Evolutionary conservation across 768 basidiomycete species (phyloP).

Genomic region (Tricholoma hemisulphureum): DNA sequence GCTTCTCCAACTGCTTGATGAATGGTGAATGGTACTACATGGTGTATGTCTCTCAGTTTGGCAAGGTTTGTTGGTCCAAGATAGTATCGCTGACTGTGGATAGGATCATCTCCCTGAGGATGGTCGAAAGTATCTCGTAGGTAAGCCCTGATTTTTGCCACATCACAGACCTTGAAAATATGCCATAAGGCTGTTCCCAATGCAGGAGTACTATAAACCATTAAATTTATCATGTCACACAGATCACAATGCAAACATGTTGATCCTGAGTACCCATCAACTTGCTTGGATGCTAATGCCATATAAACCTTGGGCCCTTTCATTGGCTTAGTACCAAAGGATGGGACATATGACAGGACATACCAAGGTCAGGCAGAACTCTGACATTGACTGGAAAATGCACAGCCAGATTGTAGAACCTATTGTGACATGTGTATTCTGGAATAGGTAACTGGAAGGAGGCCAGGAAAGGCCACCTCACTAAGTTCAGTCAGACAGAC

Average conservation of each 20-base stretch:
- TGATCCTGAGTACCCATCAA: conserved; percentile 70
- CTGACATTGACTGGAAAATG: conserved; percentile 60
- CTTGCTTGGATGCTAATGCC: conserved; percentile 70
- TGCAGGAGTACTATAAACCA: conserved; percentile 63
- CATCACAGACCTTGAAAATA: conserved; percentile 77
- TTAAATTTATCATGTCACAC: conserved; percentile 88
- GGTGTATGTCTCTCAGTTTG: conserved; percentile 62
- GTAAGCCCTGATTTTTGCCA: conserved; percentile 70
- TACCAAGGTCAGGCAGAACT: conserved; percentile 77
- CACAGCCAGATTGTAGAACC: not conserved
- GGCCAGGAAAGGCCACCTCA: too few relatives aligned
- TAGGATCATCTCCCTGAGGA: conserved; percentile 60
- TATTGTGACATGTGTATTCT: not conserved
- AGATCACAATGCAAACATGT: conserved; percentile 92
- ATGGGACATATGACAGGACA: conserved; percentile 20
- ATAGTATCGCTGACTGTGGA: conserved; percentile 86
- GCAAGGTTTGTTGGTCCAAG: conserved; percentile 56
- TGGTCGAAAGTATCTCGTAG: conserved; percentile 48
- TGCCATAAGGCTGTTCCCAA: conserved; percentile 86
- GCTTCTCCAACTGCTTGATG: conserved; percentile 90
- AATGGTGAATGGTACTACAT: conserved; percentile 75
- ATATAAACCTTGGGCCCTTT: conserved; percentile 93
- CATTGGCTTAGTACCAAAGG: conserved; percentile 11
- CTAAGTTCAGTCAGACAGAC: too few relatives aligned
- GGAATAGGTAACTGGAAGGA: conserved; percentile 70